phyloP scores from a whole-genome alignment of 2,329 filamentous ascomycete genomes.

The Aspergillus vadensis region DNA sequence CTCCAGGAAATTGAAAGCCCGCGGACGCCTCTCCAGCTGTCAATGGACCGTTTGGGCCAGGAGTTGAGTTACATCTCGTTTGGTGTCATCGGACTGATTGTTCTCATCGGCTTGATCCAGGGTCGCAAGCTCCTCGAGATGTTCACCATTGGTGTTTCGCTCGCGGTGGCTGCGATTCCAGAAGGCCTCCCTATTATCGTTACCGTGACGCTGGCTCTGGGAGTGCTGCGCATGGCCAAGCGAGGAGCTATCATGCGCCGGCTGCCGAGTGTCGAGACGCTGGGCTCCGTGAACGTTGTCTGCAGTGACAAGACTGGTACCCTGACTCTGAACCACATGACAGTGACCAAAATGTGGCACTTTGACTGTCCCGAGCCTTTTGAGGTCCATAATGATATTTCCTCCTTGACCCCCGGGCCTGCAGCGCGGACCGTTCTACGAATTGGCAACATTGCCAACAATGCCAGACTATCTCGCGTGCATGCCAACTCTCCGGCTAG shows the following conservation, averaged over 20 bases:
- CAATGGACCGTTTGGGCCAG: constrained; percentile 96
- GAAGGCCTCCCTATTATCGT: constrained; percentile 98
- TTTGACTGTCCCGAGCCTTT: constrained; percentile 68
- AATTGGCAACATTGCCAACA: constrained; percentile 96
- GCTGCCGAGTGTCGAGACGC: constrained; percentile 93
- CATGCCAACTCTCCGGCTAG: constrained; percentile 71
- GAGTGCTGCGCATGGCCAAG: constrained; percentile 93
- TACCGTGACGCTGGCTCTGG: constrained; percentile 90
- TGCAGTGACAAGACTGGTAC: constrained; percentile 99
- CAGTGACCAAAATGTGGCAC: constrained; percentile 93
- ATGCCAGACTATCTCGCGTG: constrained; percentile 75
- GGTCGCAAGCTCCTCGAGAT: constrained; percentile 90
- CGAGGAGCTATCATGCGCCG: constrained; percentile 92
- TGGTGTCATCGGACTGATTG: constrained; percentile 88
- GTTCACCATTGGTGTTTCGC: constrained; percentile 94
- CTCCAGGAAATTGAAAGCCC: constrained; percentile 94
- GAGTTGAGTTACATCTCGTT: constrained; percentile 98
- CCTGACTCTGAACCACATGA: constrained; percentile 97
- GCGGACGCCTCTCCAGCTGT: constrained; percentile 86
- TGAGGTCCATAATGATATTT: constrained; percentile 58
- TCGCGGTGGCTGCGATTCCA: constrained; percentile 93
- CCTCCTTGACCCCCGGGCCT: constrained; percentile 62
- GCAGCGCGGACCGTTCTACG: constrained; percentile 80
- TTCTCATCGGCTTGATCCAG: constrained; percentile 84
- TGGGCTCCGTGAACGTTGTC: constrained; percentile 99